phyloP scores from a whole-genome alignment of 2,329 filamentous ascomycete species.

The Cladophialophora psammophila region DNA sequence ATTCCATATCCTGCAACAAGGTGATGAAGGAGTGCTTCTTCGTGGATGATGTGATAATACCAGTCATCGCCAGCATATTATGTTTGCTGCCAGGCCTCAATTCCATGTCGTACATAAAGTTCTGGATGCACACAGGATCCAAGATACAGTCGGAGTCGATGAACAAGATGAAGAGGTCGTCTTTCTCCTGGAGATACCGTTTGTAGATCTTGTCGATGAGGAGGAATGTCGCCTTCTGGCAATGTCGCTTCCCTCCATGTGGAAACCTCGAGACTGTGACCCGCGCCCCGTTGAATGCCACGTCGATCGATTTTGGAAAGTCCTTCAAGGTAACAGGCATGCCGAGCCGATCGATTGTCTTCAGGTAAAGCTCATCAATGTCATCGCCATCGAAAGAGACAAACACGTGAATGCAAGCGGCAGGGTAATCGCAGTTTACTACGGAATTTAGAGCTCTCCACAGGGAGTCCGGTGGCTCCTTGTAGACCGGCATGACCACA shows the following conservation, averaged over 20 bases:
- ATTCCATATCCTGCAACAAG: constrained; percentile 95
- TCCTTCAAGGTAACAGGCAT: constrained; percentile 77
- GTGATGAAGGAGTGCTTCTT: constrained; percentile 88
- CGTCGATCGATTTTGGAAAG: constrained; percentile 90
- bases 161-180: constrained; percentile 94
- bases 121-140: constrained; percentile 89
- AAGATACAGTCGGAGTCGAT: constrained; percentile 98
- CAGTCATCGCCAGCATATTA: constrained; percentile 97
- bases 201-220: constrained; percentile 93
- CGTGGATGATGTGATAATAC: constrained; percentile 94
- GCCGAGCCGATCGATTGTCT: constrained; percentile 83
- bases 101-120: constrained; percentile 99
- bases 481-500: constrained; percentile 96
- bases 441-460: constrained; percentile 89
- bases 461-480: constrained; percentile 84
- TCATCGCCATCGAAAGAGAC: constrained; percentile 92
- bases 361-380: constrained; percentile 87
- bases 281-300: constrained; percentile 80
- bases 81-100: constrained; percentile 88
- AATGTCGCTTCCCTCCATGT: constrained; percentile 91
- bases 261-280: constrained; percentile 92
- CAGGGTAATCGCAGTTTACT: constrained; percentile 91
- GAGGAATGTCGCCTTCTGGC: constrained; percentile 90
- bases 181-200: constrained; percentile 83
- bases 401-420: constrained; percentile 91